phyloP scores from a whole-genome alignment of 495 filamentous ascomycete genomes.

The Staphylotrichum longicolle region DNA sequence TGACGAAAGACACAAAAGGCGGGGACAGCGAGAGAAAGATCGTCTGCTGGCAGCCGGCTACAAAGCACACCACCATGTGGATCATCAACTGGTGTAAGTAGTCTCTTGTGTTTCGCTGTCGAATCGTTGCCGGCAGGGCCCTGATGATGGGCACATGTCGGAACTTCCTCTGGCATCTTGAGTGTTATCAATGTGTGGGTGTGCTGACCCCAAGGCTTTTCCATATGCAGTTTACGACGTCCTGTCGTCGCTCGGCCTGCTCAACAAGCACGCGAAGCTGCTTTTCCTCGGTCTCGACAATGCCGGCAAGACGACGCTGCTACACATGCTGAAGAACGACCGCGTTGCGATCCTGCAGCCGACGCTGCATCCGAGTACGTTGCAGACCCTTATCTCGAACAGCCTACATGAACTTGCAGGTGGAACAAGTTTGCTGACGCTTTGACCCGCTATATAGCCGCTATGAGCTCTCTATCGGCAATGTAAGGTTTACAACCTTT shows the following conservation, averaged over 20 bases:
- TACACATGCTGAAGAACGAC: constrained; percentile 97
- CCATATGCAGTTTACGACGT: constrained; percentile 76
- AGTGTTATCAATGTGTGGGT: neutral
- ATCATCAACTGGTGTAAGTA: constrained; percentile 93
- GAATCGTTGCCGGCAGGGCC: too few species aligned
- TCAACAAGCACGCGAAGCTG: constrained; percentile 96
- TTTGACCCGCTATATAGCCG: constrained; percentile 53
- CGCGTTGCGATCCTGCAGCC: constrained; percentile 90
- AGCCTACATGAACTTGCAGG: neutral
- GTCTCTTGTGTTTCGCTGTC: neutral
- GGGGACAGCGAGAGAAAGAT: constrained; percentile 4
- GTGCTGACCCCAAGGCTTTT: constrained; percentile 27
- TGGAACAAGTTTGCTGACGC: constrained; percentile 26
- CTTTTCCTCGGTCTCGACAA: constrained; percentile 95
- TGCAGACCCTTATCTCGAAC: neutral
- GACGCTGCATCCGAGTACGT: constrained; percentile 82
- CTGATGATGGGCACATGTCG: too few species aligned
- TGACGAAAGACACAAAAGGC: neutral
- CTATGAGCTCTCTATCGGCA: constrained; percentile 94
- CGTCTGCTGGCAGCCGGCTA: constrained; percentile 9
- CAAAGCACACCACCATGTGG: constrained; percentile 67
- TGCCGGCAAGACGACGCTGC: constrained; percentile 92
- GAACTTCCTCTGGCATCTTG: too few species aligned
- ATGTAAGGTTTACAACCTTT: constrained; percentile 95
- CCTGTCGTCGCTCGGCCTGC: constrained; percentile 81